Evolutionary conservation across 2,329 filamentous ascomycete species (phyloP).

Genomic region (Lecanoromycetidae sp.): DNA sequence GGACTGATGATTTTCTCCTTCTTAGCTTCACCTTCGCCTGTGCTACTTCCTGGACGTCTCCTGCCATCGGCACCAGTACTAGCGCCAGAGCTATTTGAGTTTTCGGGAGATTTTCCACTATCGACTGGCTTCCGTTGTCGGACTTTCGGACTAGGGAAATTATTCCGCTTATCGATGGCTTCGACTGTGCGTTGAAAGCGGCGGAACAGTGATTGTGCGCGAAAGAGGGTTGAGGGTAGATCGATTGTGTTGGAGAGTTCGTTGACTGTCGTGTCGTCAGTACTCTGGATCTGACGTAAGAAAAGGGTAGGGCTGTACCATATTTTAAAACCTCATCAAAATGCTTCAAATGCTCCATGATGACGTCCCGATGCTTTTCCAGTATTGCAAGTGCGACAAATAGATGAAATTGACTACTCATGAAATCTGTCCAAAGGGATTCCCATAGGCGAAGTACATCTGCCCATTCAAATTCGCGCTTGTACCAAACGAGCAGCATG

Average conservation of each 20-base stretch:
- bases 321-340: conserved; percentile 99
- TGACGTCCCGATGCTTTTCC: conserved; percentile 91
- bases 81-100: neutral
- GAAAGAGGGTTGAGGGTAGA: conserved; percentile 69
- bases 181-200: conserved; percentile 82
- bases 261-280: conserved; percentile 53
- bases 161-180: conserved; percentile 80
- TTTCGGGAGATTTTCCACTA: conserved; percentile 21
- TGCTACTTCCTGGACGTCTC: conserved; percentile 21
- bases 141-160: conserved; percentile 52
- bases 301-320: conserved; percentile 41
- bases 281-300: neutral
- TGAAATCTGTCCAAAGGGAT: conserved; percentile 81
- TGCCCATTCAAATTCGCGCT: conserved; percentile 85
- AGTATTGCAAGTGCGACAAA: conserved; percentile 89
- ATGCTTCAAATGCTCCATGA: conserved; percentile 84
- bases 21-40: conserved; percentile 17
- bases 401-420: conserved; percentile 81
- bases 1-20: conserved; percentile 47
- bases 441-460: conserved; percentile 89
- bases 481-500: conserved; percentile 98
- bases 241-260: conserved; percentile 91
- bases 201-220: conserved; percentile 78
- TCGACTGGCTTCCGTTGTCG: conserved; percentile 36
- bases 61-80: conserved; percentile 15